phyloP scores from a whole-genome alignment of 1,284 basidiomycete species.

The Ceratobasidium sp. region DNA sequence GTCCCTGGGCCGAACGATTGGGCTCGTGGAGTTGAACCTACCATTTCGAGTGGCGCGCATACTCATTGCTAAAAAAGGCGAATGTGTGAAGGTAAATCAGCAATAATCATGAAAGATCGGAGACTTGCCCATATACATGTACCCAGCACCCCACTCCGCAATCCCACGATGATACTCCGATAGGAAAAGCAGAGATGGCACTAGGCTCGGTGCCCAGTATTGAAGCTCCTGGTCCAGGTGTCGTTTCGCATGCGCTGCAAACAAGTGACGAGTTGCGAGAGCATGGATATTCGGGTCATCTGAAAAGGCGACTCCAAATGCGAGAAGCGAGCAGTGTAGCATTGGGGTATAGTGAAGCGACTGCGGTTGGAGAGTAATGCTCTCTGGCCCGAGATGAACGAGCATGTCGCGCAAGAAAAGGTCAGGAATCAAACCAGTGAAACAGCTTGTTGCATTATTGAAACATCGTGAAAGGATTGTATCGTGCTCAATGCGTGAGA shows the following conservation, averaged over 20 bases:
- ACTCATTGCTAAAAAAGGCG: neutral
- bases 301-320: conserved; percentile 16
- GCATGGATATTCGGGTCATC: neutral
- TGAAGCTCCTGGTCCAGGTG: conserved; percentile 18
- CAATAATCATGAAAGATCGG: neutral
- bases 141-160: neutral
- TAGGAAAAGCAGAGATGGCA: neutral
- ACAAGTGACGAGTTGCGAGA: neutral
- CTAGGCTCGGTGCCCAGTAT: neutral
- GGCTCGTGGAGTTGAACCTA: conserved; percentile 43
- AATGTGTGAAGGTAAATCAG: neutral
- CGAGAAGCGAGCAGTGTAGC: conserved; percentile 15
- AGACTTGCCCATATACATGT: conserved; percentile 25
- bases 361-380: too few species aligned
- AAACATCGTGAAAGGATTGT: neutral
- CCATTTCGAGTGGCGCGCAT: neutral
- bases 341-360: neutral
- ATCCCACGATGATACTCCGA: conserved; percentile 22
- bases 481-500: neutral
- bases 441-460: conserved; percentile 15
- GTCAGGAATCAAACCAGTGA: conserved; percentile 6
- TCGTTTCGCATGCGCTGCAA: neutral
- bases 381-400: neutral
- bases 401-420: conserved; percentile 18
- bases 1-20: too few species aligned